Evolutionary conservation across 768 basidiomycete species (phyloP).

Genomic region (Mycena rebaudengoi): DNA sequence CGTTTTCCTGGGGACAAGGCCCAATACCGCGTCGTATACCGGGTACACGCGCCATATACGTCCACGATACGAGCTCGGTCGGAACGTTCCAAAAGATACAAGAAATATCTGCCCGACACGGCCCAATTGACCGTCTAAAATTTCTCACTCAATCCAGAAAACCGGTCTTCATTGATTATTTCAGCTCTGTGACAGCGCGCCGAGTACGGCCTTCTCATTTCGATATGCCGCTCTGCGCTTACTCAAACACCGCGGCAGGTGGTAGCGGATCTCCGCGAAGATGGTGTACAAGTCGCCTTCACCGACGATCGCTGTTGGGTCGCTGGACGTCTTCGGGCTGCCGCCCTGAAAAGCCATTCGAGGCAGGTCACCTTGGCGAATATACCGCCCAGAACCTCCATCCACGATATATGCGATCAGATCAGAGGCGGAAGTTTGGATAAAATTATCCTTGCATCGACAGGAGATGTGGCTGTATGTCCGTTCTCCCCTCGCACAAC

Average conservation of each 20-base stretch:
- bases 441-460: neutral
- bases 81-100: neutral
- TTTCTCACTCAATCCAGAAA: constrained; percentile 1
- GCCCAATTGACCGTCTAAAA: constrained; percentile 9
- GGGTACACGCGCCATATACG: neutral
- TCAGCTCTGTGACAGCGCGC: constrained; percentile 13
- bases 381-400: neutral
- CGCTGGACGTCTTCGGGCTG: neutral
- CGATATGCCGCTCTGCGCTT: neutral
- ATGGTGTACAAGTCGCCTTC: neutral
- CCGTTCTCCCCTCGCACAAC: too few relatives aligned
- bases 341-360: neutral
- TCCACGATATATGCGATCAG: constrained; percentile 7
- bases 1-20: neutral
- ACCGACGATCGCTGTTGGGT: constrained; percentile 10
- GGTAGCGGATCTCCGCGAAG: neutral
- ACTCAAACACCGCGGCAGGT: constrained; percentile 1
- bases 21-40: neutral
- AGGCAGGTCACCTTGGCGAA: neutral
- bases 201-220: neutral
- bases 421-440: constrained; percentile 19
- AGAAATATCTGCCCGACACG: neutral
- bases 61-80: neutral
- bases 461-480: constrained; percentile 13
- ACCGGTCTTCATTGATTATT: neutral